phyloP scores from a whole-genome alignment of 495 filamentous ascomycete genomes.

The Clohesyomyces aquaticus region DNA sequence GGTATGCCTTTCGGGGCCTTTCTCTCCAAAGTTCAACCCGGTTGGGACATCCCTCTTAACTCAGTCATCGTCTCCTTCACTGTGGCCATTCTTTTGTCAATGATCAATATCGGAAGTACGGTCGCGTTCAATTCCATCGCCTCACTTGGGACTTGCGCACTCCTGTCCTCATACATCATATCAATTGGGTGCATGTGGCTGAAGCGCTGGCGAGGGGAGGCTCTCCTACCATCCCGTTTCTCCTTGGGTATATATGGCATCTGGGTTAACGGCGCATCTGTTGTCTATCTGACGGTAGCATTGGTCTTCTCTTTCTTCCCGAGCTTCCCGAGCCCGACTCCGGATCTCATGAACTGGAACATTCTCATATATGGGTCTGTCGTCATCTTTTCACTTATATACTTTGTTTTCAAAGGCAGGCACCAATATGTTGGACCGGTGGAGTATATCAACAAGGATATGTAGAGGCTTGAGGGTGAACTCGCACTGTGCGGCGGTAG shows the following conservation, averaged over 20 bases:
- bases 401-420: constrained; percentile 38
- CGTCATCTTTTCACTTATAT: constrained; percentile 36
- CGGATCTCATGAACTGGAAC: constrained; percentile 43
- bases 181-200: constrained; percentile 34
- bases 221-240: constrained; percentile 35
- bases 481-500: no score
- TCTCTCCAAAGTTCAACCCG: constrained; percentile 40
- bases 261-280: constrained; percentile 37
- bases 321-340: constrained; percentile 23
- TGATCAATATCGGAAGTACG: constrained; percentile 64
- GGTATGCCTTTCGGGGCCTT: constrained; percentile 15
- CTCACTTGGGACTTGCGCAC: constrained; percentile 45
- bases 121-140: constrained; percentile 61
- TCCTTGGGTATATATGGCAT: constrained; percentile 31
- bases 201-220: constrained; percentile 31
- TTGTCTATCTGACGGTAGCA: constrained; percentile 33
- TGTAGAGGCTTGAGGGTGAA: constrained; percentile 9
- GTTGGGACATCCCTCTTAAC: constrained; percentile 58
- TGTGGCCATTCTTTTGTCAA: constrained; percentile 58
- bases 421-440: constrained; percentile 43
- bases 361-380: constrained; percentile 41
- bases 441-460: constrained; percentile 41
- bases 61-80: constrained; percentile 54
- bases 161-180: constrained; percentile 37
- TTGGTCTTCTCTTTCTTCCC: constrained; percentile 43